Evolutionary conservation across 2,329 filamentous ascomycete species (phyloP).

Genomic region (Hymenoscyphus repandus): DNA sequence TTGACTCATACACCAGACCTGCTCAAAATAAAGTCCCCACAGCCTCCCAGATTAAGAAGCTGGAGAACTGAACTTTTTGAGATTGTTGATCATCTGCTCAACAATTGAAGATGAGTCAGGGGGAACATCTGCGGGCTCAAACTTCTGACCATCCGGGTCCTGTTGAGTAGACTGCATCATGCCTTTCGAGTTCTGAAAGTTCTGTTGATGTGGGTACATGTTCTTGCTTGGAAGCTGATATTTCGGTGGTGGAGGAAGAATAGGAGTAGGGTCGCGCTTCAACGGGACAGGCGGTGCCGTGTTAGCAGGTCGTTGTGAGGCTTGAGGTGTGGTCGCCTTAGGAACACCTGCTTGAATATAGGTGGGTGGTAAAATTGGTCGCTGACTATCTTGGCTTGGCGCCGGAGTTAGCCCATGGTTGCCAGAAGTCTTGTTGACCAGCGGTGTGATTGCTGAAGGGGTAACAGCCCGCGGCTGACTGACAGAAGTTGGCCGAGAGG

Average conservation of each 20-base stretch:
- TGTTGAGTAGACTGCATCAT: slow-evolving; percentile 3
- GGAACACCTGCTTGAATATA: background rate
- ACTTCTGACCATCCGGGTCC: slow-evolving; percentile 1
- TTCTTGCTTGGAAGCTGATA: slow-evolving; percentile 13
- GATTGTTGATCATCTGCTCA: slow-evolving; percentile 48
- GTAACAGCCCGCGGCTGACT: too few relatives aligned
- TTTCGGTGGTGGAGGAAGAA: slow-evolving; percentile 4
- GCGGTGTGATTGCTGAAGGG: too few relatives aligned
- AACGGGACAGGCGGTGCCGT: background rate
- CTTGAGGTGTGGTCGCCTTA: background rate
- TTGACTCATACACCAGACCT: background rate
- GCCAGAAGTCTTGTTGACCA: too few relatives aligned
- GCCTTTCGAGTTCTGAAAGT: slow-evolving; percentile 13
- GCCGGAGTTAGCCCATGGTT: too few relatives aligned
- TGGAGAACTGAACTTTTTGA: slow-evolving; percentile 33
- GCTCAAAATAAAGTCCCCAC: background rate
- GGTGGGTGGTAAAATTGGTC: too few relatives aligned
- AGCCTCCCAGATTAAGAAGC: too few relatives aligned
- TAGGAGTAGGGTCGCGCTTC: background rate
- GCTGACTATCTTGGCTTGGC: too few relatives aligned
- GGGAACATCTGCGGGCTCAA: slow-evolving; percentile 30
- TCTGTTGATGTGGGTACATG: slow-evolving; percentile 24
- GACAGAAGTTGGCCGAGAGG: too few relatives aligned
- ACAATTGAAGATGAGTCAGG: slow-evolving; percentile 37
- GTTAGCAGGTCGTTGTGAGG: background rate